phyloP scores from a whole-genome alignment of 2,329 filamentous ascomycete species.

The Ascochyta fabae region DNA sequence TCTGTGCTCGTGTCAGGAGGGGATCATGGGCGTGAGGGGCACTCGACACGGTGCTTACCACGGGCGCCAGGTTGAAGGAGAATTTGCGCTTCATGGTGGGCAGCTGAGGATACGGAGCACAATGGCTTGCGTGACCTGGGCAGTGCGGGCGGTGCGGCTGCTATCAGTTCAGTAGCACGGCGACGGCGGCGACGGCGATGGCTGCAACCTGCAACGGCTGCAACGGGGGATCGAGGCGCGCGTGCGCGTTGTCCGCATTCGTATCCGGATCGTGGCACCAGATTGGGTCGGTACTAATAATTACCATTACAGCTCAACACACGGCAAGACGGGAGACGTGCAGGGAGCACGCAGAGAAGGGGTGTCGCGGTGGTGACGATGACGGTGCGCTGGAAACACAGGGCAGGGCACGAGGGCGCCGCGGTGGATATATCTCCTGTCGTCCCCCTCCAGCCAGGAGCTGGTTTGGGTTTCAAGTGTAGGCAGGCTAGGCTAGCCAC shows the following conservation, averaged over 20 bases:
- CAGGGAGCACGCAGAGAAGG: neutral
- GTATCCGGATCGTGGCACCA: neutral
- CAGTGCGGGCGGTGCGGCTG: slow-evolving; percentile 2
- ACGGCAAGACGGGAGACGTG: slow-evolving; percentile 1
- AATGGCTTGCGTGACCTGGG: neutral
- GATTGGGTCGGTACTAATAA: neutral
- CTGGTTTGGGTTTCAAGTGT: slow-evolving; percentile 19
- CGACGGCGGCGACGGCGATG: too few species aligned
- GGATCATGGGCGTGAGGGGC: neutral
- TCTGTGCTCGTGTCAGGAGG: slow-evolving; percentile 34
- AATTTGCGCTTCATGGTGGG: slow-evolving; percentile 53
- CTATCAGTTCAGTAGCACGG: slow-evolving; percentile 1
- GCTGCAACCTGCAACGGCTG: neutral
- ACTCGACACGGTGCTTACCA: slow-evolving; percentile 39
- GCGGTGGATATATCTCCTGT: slow-evolving; percentile 14
- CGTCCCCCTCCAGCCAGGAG: slow-evolving; percentile 17
- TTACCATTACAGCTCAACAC: neutral
- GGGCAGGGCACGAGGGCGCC: slow-evolving; percentile 10
- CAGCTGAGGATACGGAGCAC: slow-evolving; percentile 1
- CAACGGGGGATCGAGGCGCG: slow-evolving; percentile 7
- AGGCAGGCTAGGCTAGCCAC: slow-evolving; percentile 2
- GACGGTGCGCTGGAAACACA: slow-evolving; percentile 11
- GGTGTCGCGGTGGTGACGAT: slow-evolving; percentile 10
- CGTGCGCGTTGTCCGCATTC: slow-evolving; percentile 16
- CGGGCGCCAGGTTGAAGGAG: slow-evolving; percentile 52